Base-by-base conservation (phyloP, 2,329 filamentous ascomycete genomes). In the Neopestalotiopsis sp. region DNA sequence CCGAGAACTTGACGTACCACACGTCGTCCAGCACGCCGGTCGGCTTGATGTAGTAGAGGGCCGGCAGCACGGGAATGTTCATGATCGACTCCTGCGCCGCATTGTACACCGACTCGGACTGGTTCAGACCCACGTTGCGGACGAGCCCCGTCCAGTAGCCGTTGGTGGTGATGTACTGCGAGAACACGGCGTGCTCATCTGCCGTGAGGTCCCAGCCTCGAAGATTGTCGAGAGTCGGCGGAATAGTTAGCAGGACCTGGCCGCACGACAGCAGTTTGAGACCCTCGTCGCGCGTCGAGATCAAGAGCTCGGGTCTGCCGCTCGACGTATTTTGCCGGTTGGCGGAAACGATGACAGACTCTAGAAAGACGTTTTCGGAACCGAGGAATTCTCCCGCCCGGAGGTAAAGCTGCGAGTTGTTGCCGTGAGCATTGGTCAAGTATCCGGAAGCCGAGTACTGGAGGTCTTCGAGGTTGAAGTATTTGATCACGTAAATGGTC, bases 401-500 rank as follows among this genome's bases (percentile, higher is more conserved):
- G 42, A 42, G 13, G 52, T 67, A 67, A 28, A 64, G 62, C 34
- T 58, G 56, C 42, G 57, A 59, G 58, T 63, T 67, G 32, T 63
- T 38, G 59, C 65, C 60, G 14, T 32, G 12, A 6, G 57, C 62
- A 2, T 60, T 34, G 38, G 45, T 52, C 7, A 66, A 9, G 57
- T 59, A 66, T n/a, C 67, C 67, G 2, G 57, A 6, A 17, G 40
- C 24, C 9, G 65, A 49, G 30, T 42, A 42, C 17, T 40, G 62
- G 20, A 69, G 38, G 45, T 69, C 61, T 12, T 58, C 17, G 2
- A 61, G 52, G 63, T 64, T 70, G 40, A 77, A 72, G 61, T 69
- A 72, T 65, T 81, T 79, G 45, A 82, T 71, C 32, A 81, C 71
- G 69, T 82, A 81, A 4, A 83, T 56, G 0, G 79, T 79, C 10